Conservation (phyloP, 164 flowering plant genomes). For the Saururus chinensis region DNA sequence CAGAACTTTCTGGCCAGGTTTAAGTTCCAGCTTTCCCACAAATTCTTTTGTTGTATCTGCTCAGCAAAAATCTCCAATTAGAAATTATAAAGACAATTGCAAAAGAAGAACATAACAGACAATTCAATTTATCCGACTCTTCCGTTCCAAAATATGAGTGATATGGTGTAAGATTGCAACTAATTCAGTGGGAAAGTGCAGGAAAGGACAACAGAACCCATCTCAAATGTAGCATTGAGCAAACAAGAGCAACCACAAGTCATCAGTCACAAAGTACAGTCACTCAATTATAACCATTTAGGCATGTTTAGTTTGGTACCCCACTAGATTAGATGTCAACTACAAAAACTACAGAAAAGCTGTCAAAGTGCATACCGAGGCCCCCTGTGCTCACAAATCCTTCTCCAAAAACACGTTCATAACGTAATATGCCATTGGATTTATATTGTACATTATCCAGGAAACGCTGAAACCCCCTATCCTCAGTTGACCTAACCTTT, state of each 20-base stretch:
- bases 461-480: slow-evolving; percentile 79
- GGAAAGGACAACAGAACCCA: no score
- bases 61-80: slow-evolving; percentile 4
- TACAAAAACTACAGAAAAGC: not conserved
- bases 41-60: slow-evolving; percentile 95
- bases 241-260: no score
- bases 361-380: slow-evolving; percentile 23
- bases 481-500: slow-evolving; percentile 60
- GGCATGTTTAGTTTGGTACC: no score
- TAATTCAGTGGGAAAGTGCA: not conserved
- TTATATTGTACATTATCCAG: slow-evolving; percentile 87
- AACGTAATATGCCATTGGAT: slow-evolving; percentile 69
- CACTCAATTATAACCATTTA: no score
- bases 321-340: not conserved
- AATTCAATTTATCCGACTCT: not conserved
- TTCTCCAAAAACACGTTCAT: slow-evolving; percentile 88
- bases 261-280: no score
- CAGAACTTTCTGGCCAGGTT: slow-evolving; percentile 92
- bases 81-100: not conserved
- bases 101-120: not conserved
- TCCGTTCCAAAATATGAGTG: no score
- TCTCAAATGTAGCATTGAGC: no score
- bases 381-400: slow-evolving; percentile 99
- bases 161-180: not conserved
- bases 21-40: slow-evolving; percentile 71